Evolutionary conservation across 768 basidiomycete genomes (phyloP), one percentile per base, ranked within the genome.

Genomic region (Tricholoma terreum): DNA sequence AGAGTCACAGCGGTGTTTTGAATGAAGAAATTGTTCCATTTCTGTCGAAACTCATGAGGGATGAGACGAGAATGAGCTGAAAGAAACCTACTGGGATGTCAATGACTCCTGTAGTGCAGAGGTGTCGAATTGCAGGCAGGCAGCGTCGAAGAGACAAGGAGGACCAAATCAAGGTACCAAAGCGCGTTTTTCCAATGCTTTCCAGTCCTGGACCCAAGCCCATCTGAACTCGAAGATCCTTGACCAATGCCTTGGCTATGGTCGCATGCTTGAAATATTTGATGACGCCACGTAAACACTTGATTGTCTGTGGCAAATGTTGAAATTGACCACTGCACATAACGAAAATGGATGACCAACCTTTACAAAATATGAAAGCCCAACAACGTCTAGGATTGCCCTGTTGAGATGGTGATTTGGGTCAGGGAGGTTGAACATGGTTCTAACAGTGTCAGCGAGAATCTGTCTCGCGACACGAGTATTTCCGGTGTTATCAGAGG

Each of bases 351-450:
- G 50, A 45, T 61, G 63, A 33, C 60, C 34, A 40, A 63, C 63
- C 27, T 21, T 8, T 36, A 50, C 56, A 45, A 68, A 68, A 54
- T 61, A 63, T 6, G 34, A 31, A 10, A 70, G 35, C 10, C 21
- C 22, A 1, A 57, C 42, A 30, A 70, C 61, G 30, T 70, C 65
- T 22, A 65, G 68, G 46, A 58, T 54, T 0, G 62, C 64, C 55
- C 67, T 68, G 55, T 59, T 68, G 42, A 68, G 57, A 36, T 67
- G 65, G 42, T 68, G 69, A n/a, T n/a, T n/a, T n/a, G n/a, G n/a
- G n/a, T n/a, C n/a, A n/a, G n/a, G n/a, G 3, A 66, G 49, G 46
- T 68, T 65, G 21, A 67, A 53, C 5, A 56, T 30, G 8, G 43
- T 31, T 3, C 45, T 56, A 21, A 61, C 17, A 0, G 38, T 14